Conservation (phyloP, 192 early-diverging fungal genomes). For the Phycomyces blakesleeanus region DNA sequence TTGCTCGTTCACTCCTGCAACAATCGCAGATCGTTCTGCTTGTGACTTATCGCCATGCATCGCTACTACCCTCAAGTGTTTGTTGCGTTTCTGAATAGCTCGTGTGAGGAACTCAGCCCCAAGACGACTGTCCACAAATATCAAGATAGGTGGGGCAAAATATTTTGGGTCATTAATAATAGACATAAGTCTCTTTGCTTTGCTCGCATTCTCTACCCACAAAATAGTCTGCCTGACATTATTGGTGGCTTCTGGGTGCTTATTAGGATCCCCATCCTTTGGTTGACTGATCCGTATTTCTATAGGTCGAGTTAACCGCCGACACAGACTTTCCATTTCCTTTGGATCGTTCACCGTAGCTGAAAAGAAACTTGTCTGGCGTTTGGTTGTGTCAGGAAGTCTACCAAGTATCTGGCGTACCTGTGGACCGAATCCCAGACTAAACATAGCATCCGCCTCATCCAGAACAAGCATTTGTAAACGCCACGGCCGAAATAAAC, state of each 20-base stretch:
- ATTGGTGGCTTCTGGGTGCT: constrained; percentile 10
- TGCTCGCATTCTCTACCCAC: constrained; percentile 54
- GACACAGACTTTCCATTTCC: constrained; percentile 11
- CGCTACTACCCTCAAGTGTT: constrained; percentile 28
- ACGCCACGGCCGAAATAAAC: constrained; percentile 33
- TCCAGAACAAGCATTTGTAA: constrained; percentile 50
- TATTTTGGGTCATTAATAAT: constrained; percentile 51
- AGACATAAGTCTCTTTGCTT: constrained; percentile 51
- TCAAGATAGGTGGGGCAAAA: constrained; percentile 44
- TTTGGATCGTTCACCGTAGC: constrained; percentile 28
- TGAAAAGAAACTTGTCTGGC: constrained; percentile 43
- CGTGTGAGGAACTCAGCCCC: constrained; percentile 50
- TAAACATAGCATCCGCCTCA: constrained; percentile 58
- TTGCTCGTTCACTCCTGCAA: constrained; percentile 31
- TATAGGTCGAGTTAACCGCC: constrained; percentile 32
- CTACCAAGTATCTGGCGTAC: constrained; percentile 42
- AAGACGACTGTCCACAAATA: constrained; percentile 52
- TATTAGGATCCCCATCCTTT: not conserved
- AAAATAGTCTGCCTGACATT: constrained; percentile 51
- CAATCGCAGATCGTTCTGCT: constrained; percentile 35
- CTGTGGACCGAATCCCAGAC: constrained; percentile 50
- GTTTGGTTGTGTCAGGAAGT: constrained; percentile 26
- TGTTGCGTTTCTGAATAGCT: constrained; percentile 38
- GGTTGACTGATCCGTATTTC: constrained; percentile 23
- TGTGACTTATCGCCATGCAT: constrained; percentile 51